Evolutionary conservation across 345 rosid species (phyloP), one percentile per base, ranked within the genome.

Genomic region (Gossypium mustelinum): DNA sequence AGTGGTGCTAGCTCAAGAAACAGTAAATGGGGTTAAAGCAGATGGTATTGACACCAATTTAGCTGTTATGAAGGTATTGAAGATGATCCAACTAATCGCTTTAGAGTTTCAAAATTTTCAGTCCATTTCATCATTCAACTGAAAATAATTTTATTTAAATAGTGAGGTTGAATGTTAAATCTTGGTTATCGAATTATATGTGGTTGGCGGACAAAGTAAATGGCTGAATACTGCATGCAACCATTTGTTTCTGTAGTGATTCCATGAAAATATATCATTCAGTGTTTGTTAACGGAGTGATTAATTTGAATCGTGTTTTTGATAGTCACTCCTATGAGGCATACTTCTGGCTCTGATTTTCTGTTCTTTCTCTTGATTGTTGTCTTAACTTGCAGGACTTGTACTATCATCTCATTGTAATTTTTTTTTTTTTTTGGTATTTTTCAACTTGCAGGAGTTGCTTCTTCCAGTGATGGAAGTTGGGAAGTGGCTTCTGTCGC

Each of bases 21-120:
- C 99, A 11, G 87, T 95, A n/a, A 86, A 90, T 83, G 97, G 87
- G 74, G 97, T 89, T 55, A 91, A 93, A 86, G 93, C 93, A 74
- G 93, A 89, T 44, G 99, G 99, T 68, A 85, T 95, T 75, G 98
- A 91, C 78, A 89, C 97, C 82, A 95, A 95, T 84, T 45, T 93
- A 86, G 99, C 99, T 24, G 94, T 95, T 57, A 93, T 93, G 99
- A 93, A 95, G 99, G 99, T 95, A 88, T 61, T 22, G 25, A 4
- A 6, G 43, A 25, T 24, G 20, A 60, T 77, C 20, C 60, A 55
- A 43, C 43, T 68, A n/a, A 57, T 61, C 3, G 41, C 63, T 59
- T 47, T 45, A 17, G 48, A 13, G 12, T 61, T 73, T 25, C 14
- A 59, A 60, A 14, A 24, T 68, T 17, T 24, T 59, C 11, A 56